These are phyloP conservation scores for Phytopythium kandeliae DNA, from an alignment of 352 stramenopile genomes.

Conservation along the genomic window DNA sequence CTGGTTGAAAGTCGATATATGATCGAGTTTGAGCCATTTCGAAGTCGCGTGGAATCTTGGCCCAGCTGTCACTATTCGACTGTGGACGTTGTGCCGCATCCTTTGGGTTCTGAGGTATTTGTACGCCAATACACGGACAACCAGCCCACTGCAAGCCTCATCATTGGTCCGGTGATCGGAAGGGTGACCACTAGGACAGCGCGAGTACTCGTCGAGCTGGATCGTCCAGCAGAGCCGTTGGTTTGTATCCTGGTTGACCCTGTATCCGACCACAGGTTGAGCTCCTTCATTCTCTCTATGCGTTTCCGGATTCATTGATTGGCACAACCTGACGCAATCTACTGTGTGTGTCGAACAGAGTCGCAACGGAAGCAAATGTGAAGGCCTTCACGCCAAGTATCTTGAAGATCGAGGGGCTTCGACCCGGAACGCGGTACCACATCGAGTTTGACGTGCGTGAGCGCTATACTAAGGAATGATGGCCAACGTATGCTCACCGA, in stretches of 20 bases:
- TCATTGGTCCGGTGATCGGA: slow-evolving; percentile 61
- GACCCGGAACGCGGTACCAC: slow-evolving; percentile 44
- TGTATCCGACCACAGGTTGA: slow-evolving; percentile 25
- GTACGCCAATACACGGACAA: slow-evolving; percentile 32
- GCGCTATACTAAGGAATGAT: not conserved
- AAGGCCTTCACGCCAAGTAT: slow-evolving; percentile 48
- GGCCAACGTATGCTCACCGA: not conserved
- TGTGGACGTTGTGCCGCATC: slow-evolving; percentile 46
- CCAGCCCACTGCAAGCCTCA: slow-evolving; percentile 27
- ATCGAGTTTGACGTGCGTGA: slow-evolving; percentile 46
- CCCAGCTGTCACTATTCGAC: slow-evolving; percentile 31
- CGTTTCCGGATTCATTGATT: not conserved
- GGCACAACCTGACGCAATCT: not conserved
- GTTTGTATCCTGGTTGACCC: slow-evolving; percentile 33
- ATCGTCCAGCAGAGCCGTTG: slow-evolving; percentile 28
- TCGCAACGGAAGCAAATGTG: slow-evolving; percentile 17
- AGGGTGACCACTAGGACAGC: slow-evolving; percentile 42
- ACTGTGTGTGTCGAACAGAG: slow-evolving; percentile 9
- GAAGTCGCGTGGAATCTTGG: not conserved
- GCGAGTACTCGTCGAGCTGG: slow-evolving; percentile 59
- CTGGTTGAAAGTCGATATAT: not conserved
- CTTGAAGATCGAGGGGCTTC: slow-evolving; percentile 53
- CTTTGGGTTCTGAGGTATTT: slow-evolving; percentile 18
- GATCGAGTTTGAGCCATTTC: not conserved
- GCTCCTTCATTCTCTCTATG: not conserved